A percentile compares a stretch with the other conserved stretches of the same genome.
phyloP scores from a whole-genome alignment of 2,329 filamentous ascomycete genomes.

The Colletotrichum spinosum region DNA sequence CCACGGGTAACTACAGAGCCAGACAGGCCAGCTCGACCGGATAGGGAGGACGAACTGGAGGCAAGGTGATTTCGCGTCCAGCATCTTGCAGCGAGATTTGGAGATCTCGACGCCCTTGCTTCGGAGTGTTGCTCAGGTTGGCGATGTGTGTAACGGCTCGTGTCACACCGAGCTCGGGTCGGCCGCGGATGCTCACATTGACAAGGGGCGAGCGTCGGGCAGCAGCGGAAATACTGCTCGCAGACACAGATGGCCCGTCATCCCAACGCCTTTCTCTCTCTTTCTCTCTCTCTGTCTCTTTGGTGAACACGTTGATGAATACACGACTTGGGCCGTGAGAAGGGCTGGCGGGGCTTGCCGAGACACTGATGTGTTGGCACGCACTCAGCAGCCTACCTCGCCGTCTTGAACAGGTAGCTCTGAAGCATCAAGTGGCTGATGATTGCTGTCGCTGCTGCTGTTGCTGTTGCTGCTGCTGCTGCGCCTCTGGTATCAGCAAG shows the following conservation, averaged over 20 bases:
- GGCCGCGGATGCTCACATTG: constrained; percentile 5
- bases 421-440: neutral
- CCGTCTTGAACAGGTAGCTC: neutral
- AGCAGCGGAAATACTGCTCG: constrained; percentile 14
- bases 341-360: neutral
- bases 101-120: constrained; percentile 27
- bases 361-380: constrained; percentile 5
- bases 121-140: constrained; percentile 20
- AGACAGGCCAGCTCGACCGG: neutral
- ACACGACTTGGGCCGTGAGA: neutral
- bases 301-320: no score
- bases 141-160: constrained; percentile 22
- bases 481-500: constrained; percentile 5
- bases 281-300: neutral
- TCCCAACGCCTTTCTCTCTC: constrained; percentile 6
- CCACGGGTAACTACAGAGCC: constrained; percentile 15
- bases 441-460: constrained; percentile 2
- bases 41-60: neutral
- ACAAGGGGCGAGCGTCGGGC: constrained; percentile 16
- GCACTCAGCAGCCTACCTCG: neutral
- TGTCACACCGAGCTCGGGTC: constrained; percentile 13
- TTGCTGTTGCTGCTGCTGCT: constrained; percentile 1
- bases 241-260: neutral
- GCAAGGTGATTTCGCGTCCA: constrained; percentile 17
- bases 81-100: constrained; percentile 22